Evolutionary conservation across 140 eudicot genomes (phyloP).

Genomic region (Flaveria floridana): DNA sequence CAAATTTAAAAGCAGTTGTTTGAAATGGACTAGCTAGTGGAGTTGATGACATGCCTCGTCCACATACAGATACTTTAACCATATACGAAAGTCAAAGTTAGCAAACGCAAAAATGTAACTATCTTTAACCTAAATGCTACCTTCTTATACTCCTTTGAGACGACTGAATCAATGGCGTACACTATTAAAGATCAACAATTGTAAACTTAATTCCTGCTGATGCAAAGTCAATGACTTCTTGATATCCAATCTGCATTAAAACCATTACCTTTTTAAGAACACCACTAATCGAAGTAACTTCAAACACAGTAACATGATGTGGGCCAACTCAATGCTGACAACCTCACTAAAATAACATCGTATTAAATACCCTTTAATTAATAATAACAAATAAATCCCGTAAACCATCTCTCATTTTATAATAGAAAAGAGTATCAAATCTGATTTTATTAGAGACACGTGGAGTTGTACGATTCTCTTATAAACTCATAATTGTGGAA

Average conservation of each 20-base stretch:
- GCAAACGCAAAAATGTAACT: background rate
- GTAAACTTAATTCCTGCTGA: background rate
- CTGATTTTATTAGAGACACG: too few species aligned
- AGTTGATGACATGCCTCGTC: slow-evolving; percentile 26
- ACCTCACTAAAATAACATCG: too few species aligned
- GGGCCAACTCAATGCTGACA: too few species aligned
- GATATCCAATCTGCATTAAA: background rate
- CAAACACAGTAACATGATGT: too few species aligned
- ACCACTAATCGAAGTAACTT: background rate
- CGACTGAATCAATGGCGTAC: background rate
- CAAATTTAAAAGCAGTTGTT: background rate
- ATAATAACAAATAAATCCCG: too few species aligned
- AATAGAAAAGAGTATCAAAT: too few species aligned
- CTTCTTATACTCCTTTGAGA: background rate
- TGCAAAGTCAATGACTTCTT: background rate
- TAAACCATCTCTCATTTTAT: too few species aligned
- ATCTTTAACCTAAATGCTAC: too few species aligned
- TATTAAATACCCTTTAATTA: too few species aligned
- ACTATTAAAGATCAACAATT: background rate
- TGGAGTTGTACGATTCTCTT: too few species aligned
- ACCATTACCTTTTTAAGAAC: too few species aligned
- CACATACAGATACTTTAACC: slow-evolving; percentile 21
- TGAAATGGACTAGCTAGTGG: background rate
- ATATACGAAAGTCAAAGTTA: background rate
- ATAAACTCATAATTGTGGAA: too few species aligned